Evolutionary conservation across 768 basidiomycete genomes (phyloP), one percentile per base, ranked within the genome.

Genomic region (Suillus variegatus): DNA sequence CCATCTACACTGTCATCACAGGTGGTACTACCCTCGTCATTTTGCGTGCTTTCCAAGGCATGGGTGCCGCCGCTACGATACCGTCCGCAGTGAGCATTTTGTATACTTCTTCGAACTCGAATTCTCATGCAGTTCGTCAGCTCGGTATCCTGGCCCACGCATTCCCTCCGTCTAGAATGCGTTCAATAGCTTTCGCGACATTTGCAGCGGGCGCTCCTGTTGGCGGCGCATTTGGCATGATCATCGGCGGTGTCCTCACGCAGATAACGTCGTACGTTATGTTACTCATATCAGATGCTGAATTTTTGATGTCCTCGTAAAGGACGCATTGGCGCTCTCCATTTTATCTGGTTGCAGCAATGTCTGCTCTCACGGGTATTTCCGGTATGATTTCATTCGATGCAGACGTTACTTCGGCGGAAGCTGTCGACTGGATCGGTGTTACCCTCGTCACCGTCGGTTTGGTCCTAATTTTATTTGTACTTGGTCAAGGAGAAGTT

Each of bases 151-250:
- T 97, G 44, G 94, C 94, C 0, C 84, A 90, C 52, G 80, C 88
- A 0, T 97, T 96, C 73, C 89, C 90, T 8, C 82, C 85, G 0
- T 89, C 89, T 0, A 79, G 79, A 14, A 82, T 88, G 0, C 85
- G 95, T 12, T 87, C 91, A 2, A 76, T 87, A 0, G 95, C 93
- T 0, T 97, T 96, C 66, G 86, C 95, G 0, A 87, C 89, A 0
- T 96, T 95, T 69, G 83, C 90, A 1, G 92, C 93, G 0, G 95
- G 95, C 36, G 92, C 91, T 1, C 94, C 95, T 0, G 71, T 95
- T 7, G 95, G 95, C 0, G 90, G 84, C 0, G 90, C 86, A 0
- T 77, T 94, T 18, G 94, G 95, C 1, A 81, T 82, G 38, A 77
- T 87, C 0, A 65, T 93, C 0, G 93, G 94, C 14, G 93, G 92